phyloP scores from a whole-genome alignment of 2,329 filamentous ascomycete genomes.

The Exserohilum turcica region DNA sequence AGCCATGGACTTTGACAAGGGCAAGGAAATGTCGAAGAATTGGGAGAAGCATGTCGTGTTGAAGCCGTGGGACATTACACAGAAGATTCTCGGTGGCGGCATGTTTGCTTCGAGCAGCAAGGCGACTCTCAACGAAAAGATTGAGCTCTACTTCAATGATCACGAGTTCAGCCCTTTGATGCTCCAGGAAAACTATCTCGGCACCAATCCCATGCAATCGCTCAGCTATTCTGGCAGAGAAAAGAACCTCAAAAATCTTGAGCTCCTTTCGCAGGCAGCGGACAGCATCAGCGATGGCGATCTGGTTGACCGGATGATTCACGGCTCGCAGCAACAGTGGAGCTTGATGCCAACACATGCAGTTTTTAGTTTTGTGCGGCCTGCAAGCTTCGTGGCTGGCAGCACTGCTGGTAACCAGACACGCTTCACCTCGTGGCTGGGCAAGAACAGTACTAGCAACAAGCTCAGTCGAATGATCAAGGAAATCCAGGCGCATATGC shows the following conservation, averaged over 20 bases:
- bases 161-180: slow-evolving; percentile 97
- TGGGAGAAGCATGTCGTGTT: slow-evolving; percentile 98
- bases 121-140: slow-evolving; percentile 92
- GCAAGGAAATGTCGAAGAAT: slow-evolving; percentile 92
- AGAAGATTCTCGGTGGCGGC: slow-evolving; percentile 86
- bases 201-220: slow-evolving; percentile 73
- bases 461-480: slow-evolving; percentile 80
- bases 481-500: slow-evolving; percentile 97
- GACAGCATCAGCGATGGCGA: slow-evolving; percentile 98
- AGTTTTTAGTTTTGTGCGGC: slow-evolving; percentile 90
- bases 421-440: slow-evolving; percentile 88
- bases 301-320: slow-evolving; percentile 95
- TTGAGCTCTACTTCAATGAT: slow-evolving; percentile 98
- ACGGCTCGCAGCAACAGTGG: slow-evolving; percentile 98
- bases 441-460: slow-evolving; percentile 84
- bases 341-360: slow-evolving; percentile 96
- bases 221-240: slow-evolving; percentile 68
- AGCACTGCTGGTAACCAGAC: slow-evolving; percentile 69
- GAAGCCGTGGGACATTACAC: slow-evolving; percentile 97
- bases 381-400: slow-evolving; percentile 84
- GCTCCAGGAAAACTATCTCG: slow-evolving; percentile 97
- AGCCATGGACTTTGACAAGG: slow-evolving; percentile 80
- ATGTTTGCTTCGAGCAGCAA: slow-evolving; percentile 85
- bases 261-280: slow-evolving; percentile 84
- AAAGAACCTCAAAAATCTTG: slow-evolving; percentile 78